These are phyloP conservation scores for Exophiala sideris DNA, from an alignment of 2,329 filamentous ascomycete genomes.

Conservation along the genomic window DNA sequence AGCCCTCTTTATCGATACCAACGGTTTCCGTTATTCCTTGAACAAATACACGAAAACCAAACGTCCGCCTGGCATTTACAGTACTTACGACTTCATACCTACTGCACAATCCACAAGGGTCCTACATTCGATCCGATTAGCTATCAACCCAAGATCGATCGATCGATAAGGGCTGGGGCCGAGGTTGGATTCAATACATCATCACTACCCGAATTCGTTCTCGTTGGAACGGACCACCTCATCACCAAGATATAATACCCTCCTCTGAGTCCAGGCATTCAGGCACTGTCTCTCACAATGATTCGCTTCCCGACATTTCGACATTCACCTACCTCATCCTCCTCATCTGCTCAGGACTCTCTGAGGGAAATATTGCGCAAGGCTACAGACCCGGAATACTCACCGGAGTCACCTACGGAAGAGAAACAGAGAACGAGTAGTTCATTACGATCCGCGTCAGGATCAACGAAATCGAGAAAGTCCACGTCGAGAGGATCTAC, in stretches of 20 bases:
- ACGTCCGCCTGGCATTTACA: too few relatives aligned
- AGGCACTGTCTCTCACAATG: constrained; percentile 5
- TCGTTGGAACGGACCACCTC: not conserved
- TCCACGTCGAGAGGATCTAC: constrained; percentile 2
- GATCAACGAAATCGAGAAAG: not conserved
- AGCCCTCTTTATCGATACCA: too few relatives aligned
- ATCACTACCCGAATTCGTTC: not conserved
- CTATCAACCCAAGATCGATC: too few relatives aligned
- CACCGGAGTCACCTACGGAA: not conserved
- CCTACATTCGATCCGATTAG: too few relatives aligned
- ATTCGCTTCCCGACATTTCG: constrained; percentile 22
- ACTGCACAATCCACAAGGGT: too few relatives aligned
- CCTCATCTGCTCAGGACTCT: constrained; percentile 11
- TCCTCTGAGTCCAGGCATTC: not conserved
- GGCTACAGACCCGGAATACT: constrained; percentile 2
- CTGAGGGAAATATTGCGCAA: constrained; percentile 18
- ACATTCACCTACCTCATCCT: constrained; percentile 2
- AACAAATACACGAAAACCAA: too few relatives aligned
- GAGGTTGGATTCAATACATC: not conserved
- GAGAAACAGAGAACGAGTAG: constrained; percentile 7
- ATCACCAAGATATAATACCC: constrained; percentile 5
- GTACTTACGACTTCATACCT: too few relatives aligned
- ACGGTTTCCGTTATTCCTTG: too few relatives aligned
- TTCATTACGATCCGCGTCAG: constrained; percentile 3
- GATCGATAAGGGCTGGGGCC: too few relatives aligned